Conservation (phyloP, 1,284 basidiomycete genomes). For the Wolfiporia cocos region DNA sequence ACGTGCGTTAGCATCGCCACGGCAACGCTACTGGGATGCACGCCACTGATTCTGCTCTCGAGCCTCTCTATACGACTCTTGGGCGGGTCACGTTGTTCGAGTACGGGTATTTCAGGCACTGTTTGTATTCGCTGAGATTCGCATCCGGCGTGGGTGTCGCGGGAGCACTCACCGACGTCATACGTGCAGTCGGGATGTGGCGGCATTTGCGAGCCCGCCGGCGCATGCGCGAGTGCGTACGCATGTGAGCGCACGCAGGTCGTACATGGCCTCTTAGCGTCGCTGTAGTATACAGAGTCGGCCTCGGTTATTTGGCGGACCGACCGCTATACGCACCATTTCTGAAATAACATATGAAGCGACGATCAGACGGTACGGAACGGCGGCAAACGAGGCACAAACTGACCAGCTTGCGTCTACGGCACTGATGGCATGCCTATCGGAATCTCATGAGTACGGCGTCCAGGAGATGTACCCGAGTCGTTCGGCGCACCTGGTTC, state of each 20-base stretch:
- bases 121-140: background rate
- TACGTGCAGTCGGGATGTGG: constrained; percentile 62
- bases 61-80: constrained; percentile 55
- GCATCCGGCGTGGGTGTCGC: too few species aligned
- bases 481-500: constrained; percentile 14
- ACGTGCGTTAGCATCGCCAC: background rate
- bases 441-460: background rate
- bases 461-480: background rate
- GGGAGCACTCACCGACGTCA: constrained; percentile 43
- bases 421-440: constrained; percentile 48
- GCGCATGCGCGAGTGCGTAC: constrained; percentile 52
- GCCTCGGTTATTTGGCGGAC: constrained; percentile 13
- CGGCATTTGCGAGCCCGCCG: constrained; percentile 44
- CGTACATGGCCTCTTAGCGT: constrained; percentile 53
- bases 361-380: background rate
- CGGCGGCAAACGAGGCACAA: constrained; percentile 4
- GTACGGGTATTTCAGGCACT: constrained; percentile 19
- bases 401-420: constrained; percentile 59
- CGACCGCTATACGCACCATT: constrained; percentile 24
- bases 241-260: constrained; percentile 64
- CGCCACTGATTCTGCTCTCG: constrained; percentile 58
- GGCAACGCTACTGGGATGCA: constrained; percentile 9
- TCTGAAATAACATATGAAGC: constrained; percentile 11
- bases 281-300: constrained; percentile 17
- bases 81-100: constrained; percentile 37